Evolutionary conservation across 306 rosid species (phyloP), one percentile per base, ranked within the genome.

Genomic region (Acacia crassicarpa): DNA sequence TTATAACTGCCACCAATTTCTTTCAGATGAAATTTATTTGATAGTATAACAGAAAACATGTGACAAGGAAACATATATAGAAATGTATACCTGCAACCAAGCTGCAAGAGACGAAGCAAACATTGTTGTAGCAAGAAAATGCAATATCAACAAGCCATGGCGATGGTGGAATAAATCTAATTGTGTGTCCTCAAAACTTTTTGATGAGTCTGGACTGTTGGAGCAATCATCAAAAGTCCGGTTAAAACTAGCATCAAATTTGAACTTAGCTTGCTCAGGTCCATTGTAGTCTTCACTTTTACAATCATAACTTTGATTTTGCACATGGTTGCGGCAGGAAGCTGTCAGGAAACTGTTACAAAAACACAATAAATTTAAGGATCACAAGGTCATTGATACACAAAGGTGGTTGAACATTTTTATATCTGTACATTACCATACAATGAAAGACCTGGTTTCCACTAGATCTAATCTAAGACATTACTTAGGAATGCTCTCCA

Each of bases 81-180:
- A 81, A 81, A 40, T 67, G 51, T 67, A 72, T 93, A 93, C 99
- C 98, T 95, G 96, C 87, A 92, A 86, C 96, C 98, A 95, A 92
- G 98, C 92, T 22, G 86, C 92, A 44, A 88, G 89, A 25, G 99
- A 93, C 43, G 98, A 97, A 44, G 86, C 91, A 93, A 95, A 95
- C 99, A 95, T 95, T 76, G 90, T 76, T 33, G 93, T 78, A 61
- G 98, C 96, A 67, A 82, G 59, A 81, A 92, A 89, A 90, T 93
- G 97, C 89, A 93, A 87, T 66, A 91, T 80, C 90, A 95, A 87
- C 87, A 93, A 82, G 74, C 99, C 98, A 82, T 95, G 98, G 81
- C 90, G 78, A 73, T 95, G 97, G 88, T 95, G 92, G 85, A 93
- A 95, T 70, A 91, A 65, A 90, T 93, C 98, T 63, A 95, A 72